A percentile compares a stretch with the other conserved stretches of the same genome.
Evolutionary conservation across 139 green algal genomes (phyloP).

Genomic region (Diplosphaera chodatii): DNA sequence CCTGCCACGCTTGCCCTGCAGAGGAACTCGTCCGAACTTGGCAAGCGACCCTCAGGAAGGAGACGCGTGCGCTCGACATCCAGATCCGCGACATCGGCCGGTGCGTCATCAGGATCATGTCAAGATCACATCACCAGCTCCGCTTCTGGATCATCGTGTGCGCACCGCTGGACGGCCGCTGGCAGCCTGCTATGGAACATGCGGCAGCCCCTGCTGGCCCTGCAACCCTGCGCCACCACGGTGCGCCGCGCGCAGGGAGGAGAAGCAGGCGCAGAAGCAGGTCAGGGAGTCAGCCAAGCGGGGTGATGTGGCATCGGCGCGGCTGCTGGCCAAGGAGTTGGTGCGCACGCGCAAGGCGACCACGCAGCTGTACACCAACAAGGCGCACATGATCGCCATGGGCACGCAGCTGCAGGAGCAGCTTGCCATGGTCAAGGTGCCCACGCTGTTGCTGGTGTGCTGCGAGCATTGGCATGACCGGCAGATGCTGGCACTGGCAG

Average conservation of each 20-base stretch:
- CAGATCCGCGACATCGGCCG: not conserved
- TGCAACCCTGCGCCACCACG: too few species aligned
- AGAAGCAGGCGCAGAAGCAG: slow-evolving; percentile 66
- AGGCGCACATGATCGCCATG: slow-evolving; percentile 76
- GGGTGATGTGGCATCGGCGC: slow-evolving; percentile 50
- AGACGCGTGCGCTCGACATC: not conserved
- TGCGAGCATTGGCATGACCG: too few species aligned
- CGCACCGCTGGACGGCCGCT: too few species aligned
- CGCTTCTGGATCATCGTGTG: too few species aligned
- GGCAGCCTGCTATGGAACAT: too few species aligned
- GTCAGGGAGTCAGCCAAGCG: slow-evolving; percentile 75
- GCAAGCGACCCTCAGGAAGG: not conserved
- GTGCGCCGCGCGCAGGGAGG: slow-evolving; percentile 56
- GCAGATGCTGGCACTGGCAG: too few species aligned
- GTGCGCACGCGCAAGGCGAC: slow-evolving; percentile 58
- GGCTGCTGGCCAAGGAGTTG: slow-evolving; percentile 74
- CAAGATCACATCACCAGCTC: too few species aligned
- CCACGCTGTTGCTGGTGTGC: too few species aligned
- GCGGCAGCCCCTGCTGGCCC: too few species aligned
- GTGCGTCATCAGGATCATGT: too few species aligned
- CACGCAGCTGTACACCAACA: slow-evolving; percentile 66
- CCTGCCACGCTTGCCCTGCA: too few species aligned
- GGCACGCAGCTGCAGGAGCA: slow-evolving; percentile 70
- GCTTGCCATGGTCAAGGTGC: slow-evolving; percentile 44
- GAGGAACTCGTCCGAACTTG: not conserved